phyloP scores from a whole-genome alignment of 495 filamentous ascomycete genomes.

The Neurospora tetrasperma region DNA sequence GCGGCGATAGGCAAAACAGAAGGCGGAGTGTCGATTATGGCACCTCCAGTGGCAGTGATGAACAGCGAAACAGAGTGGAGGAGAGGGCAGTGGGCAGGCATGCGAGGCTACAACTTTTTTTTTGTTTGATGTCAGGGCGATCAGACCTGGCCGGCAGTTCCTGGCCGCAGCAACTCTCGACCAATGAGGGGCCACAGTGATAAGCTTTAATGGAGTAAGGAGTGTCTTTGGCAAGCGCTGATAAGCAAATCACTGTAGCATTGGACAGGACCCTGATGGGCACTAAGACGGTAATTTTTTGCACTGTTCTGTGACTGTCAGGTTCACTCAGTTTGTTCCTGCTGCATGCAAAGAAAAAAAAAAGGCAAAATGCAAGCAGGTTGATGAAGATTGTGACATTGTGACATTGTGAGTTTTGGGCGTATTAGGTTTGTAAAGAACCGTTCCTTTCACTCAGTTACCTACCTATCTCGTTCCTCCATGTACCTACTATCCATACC shows the following conservation, averaged over 20 bases:
- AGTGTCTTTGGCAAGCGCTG: background rate
- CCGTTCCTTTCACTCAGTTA: background rate
- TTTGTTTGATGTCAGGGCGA: slow-evolving; percentile 8
- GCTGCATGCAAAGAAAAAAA: background rate
- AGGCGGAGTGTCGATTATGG: background rate
- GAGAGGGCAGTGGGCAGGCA: background rate
- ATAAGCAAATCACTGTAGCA: slow-evolving; percentile 4
- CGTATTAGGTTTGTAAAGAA: too few relatives aligned
- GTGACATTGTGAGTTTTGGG: background rate
- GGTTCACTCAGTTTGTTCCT: background rate
- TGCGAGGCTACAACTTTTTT: slow-evolving; percentile 13
- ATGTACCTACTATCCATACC: background rate
- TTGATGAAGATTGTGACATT: background rate
- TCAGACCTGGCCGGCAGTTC: slow-evolving; percentile 3
- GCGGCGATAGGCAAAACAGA: background rate
- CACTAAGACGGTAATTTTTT: background rate
- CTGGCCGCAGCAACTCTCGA: background rate
- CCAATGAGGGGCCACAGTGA: background rate
- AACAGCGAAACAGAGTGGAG: background rate
- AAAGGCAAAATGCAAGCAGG: background rate
- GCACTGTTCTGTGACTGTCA: background rate
- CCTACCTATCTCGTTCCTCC: background rate
- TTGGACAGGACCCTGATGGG: slow-evolving; percentile 6
- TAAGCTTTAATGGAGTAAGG: slow-evolving; percentile 1
- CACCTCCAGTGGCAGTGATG: background rate